These are phyloP conservation scores for Lomentospora prolificans DNA, from an alignment of 2,329 filamentous ascomycete species.

Conservation along the genomic window DNA sequence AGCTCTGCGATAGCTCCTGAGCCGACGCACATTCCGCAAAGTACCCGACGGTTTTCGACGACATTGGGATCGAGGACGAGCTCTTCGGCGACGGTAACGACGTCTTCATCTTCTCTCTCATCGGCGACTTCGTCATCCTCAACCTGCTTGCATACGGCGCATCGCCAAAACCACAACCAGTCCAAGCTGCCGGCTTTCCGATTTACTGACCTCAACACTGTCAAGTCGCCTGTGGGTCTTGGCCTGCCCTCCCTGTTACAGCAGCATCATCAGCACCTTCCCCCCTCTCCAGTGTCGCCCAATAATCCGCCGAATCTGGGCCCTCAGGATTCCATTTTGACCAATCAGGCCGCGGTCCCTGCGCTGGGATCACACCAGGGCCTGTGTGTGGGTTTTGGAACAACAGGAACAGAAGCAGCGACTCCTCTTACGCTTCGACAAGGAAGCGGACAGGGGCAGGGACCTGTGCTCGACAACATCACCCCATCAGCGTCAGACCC, in stretches of 20 bases:
- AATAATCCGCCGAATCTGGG: slow-evolving; percentile 15
- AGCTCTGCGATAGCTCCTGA: neutral
- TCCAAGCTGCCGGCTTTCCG: slow-evolving; percentile 47
- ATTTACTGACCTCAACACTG: slow-evolving; percentile 35
- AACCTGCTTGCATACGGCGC: slow-evolving; percentile 15
- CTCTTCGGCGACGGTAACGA: slow-evolving; percentile 1
- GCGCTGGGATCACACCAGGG: slow-evolving; percentile 1
- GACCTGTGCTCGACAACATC: neutral
- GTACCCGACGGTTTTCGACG: neutral
- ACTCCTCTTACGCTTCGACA: slow-evolving; percentile 12
- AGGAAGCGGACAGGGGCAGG: neutral
- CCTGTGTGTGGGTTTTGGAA: neutral
- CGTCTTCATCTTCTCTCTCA: slow-evolving; percentile 1
- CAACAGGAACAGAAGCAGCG: slow-evolving; percentile 14
- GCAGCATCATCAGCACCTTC: slow-evolving; percentile 9
- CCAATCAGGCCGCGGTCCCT: neutral
- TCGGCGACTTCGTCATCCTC: slow-evolving; percentile 4
- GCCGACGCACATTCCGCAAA: neutral
- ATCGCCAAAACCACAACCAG: slow-evolving; percentile 43
- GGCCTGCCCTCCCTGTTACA: slow-evolving; percentile 5
- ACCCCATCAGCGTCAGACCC: slow-evolving; percentile 6
- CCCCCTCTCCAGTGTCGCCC: slow-evolving; percentile 10
- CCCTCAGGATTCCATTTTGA: neutral
- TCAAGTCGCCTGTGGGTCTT: neutral
- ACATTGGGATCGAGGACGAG: slow-evolving; percentile 5